Evolutionary conservation across 257 asterid species (phyloP).

Genomic region (Buddleja alternifolia): DNA sequence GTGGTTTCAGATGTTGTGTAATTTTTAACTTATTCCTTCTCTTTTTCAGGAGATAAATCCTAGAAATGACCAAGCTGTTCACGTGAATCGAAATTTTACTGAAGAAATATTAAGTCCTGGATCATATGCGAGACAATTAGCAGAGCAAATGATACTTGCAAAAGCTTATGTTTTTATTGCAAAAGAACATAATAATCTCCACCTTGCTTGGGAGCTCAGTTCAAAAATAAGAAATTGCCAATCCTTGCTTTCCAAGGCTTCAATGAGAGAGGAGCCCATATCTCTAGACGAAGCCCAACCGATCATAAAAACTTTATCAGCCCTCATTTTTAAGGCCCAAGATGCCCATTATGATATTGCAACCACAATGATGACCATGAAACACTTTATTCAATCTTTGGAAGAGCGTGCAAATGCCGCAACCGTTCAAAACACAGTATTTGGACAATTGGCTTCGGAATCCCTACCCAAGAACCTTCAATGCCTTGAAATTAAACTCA

Average conservation of each 20-base stretch:
- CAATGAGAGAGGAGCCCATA: constrained; percentile 65
- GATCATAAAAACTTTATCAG: constrained; percentile 58
- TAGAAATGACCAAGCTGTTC: constrained; percentile 39
- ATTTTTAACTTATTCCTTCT: background rate
- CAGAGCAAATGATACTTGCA: constrained; percentile 79
- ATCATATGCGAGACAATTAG: constrained; percentile 74
- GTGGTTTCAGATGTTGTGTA: background rate
- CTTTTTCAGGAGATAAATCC: constrained; percentile 54
- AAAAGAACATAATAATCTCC: constrained; percentile 73
- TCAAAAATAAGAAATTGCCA: constrained; percentile 72
- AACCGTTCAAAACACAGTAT: constrained; percentile 56
- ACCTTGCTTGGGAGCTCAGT: constrained; percentile 79
- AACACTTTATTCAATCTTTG: constrained; percentile 66
- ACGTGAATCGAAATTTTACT: constrained; percentile 52
- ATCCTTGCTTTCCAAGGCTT: constrained; percentile 65
- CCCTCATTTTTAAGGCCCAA: constrained; percentile 70
- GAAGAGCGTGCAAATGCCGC: constrained; percentile 65
- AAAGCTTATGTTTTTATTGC: constrained; percentile 75
- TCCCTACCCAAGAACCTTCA: constrained; percentile 67
- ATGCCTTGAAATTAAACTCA: constrained; percentile 62
- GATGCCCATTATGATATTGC: constrained; percentile 76
- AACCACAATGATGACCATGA: constrained; percentile 77
- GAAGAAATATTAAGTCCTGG: constrained; percentile 52
- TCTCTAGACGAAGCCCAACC: constrained; percentile 74
- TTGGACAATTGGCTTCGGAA: constrained; percentile 66